Evolutionary conservation across 441 rosid genomes (phyloP).

Genomic region (Pelargonium fulgidum): DNA sequence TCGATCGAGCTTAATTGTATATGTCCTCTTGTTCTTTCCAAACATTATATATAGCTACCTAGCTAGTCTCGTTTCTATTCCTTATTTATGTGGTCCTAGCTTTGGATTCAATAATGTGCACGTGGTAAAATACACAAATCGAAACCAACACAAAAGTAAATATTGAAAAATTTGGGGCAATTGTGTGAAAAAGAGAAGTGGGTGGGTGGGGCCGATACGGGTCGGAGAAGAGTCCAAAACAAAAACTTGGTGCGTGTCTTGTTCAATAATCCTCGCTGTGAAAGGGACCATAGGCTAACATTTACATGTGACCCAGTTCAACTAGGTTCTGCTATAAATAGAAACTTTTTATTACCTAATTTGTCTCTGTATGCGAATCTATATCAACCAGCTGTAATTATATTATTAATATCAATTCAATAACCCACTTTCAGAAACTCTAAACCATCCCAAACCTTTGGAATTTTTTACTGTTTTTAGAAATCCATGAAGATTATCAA

Average conservation of each 20-base stretch:
- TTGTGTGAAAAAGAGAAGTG: neutral
- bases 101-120: neutral
- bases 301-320: slow-evolving; percentile 31
- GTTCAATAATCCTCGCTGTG: slow-evolving; percentile 26
- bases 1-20: neutral
- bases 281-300: slow-evolving; percentile 6
- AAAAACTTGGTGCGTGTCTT: slow-evolving; percentile 39
- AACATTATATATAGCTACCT: neutral
- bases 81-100: neutral
- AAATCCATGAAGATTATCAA: neutral
- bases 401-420: neutral
- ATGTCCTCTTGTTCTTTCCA: neutral
- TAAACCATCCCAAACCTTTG: neutral
- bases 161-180: too few relatives aligned
- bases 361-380: slow-evolving; percentile 19
- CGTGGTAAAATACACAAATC: neutral
- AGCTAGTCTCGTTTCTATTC: neutral
- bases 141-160: neutral
- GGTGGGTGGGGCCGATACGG: neutral
- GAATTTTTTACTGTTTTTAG: neutral
- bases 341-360: slow-evolving; percentile 31
- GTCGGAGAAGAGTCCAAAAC: slow-evolving; percentile 27
- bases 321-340: slow-evolving; percentile 27
- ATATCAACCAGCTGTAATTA: neutral
- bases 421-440: neutral